Percentiles rank a stretch among this genome's conserved stretches.
phyloP scores from a whole-genome alignment of 1,139 yeast species.

The Yamadazyma triangularis region DNA sequence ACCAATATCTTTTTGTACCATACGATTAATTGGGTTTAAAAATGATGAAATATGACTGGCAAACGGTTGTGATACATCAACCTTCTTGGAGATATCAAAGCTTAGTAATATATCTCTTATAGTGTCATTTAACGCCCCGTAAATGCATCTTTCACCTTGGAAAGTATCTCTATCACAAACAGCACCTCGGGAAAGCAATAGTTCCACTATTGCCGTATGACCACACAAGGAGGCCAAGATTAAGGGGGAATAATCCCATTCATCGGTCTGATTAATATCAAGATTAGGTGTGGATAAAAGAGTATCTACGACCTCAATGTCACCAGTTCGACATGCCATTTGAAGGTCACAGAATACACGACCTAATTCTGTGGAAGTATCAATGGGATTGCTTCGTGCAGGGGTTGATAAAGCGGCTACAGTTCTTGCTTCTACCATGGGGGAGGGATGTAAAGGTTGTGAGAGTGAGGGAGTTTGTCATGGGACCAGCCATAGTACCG shows the following conservation, averaged over 20 bases:
- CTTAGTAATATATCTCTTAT: conserved; percentile 56
- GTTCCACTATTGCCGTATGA: conserved; percentile 55
- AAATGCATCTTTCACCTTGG: conserved; percentile 75
- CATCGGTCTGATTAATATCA: conserved; percentile 60
- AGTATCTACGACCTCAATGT: conserved; percentile 57
- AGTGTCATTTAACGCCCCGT: conserved; percentile 69
- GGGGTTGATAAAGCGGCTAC: no score
- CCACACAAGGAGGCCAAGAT: conserved; percentile 75
- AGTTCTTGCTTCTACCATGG: no score
- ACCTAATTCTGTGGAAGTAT: no score
- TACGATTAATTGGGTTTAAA: conserved; percentile 23
- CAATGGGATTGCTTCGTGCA: no score
- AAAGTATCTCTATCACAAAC: conserved; percentile 74
- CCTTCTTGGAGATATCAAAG: conserved; percentile 65
- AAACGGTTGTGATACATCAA: conserved; percentile 69
- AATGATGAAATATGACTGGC: conserved; percentile 63
- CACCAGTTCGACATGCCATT: conserved; percentile 66
- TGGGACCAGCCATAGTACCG: no score
- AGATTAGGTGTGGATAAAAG: conserved; percentile 50
- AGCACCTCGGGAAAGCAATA: conserved; percentile 62
- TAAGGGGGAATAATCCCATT: conserved; percentile 72
- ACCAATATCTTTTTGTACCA: conserved; percentile 35
- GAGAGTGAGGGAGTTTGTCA: no score
- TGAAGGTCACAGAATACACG: conserved; percentile 44
- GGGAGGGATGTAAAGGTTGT: no score